Base-by-base conservation (phyloP, 1,284 basidiomycete species). In the Erythrobasidium hasegawianum region DNA sequence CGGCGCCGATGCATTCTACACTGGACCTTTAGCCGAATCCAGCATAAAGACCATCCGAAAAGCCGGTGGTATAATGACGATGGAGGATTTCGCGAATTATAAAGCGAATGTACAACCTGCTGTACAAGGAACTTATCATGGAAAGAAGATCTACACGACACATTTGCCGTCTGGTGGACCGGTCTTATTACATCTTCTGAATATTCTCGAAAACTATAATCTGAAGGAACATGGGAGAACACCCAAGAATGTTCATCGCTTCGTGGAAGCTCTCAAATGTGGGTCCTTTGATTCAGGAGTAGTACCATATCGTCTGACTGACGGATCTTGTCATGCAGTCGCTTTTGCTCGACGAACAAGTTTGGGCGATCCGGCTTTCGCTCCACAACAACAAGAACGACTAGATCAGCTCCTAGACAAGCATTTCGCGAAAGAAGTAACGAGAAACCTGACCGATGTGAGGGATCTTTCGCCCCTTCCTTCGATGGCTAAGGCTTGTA, bases 161-260 rank as follows among this genome's bases (percentile, higher is more conserved):
- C 84, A 85, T 73, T 86, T 89, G 10, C 94, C 93, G 5, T 87
- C 88, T 2, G 89, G 86, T 27, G 91, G 90, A 18, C 85, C 87
- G 72, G 87, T 87, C 7, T 78, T 93, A 29, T 76, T 90, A 49
- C 85, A 89, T 74, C 87, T 91, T 82, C 78, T 93, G 24, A 91
- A 93, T 72, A 75, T 90, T 22, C 78, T 89, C 53, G 89, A 90
- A 72, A 79, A 81, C 33, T 90, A 83, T 73, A 80, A 86, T 56
- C 77, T 86, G 49, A 72, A 76, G 9, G 77, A 80, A 2, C 80
- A 80, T 56, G 82, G 81, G 55, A 77, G 81, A 62, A 84, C 82
- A 13, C 79, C 80, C 0, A 72, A 89, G 22, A 86, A 84, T 70
- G 79, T 83, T 11, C 90, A 93, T 76, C 80, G 89, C 54, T 76